Base-by-base conservation (phyloP, 78 protist species). In the Bodo saltans region DNA sequence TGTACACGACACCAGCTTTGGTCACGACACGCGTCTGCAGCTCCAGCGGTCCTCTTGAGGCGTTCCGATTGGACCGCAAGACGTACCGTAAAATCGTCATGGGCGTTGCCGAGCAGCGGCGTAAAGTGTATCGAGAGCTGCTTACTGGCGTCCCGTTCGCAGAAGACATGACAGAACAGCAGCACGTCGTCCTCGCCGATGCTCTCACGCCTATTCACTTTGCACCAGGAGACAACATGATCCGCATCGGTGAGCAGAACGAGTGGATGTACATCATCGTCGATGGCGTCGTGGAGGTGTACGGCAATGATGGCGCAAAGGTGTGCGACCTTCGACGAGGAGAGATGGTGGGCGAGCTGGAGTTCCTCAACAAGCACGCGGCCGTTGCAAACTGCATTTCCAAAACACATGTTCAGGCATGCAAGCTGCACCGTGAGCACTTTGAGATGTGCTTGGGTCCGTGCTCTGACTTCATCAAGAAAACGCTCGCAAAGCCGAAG, bases 301-400 rank as follows among this genome's bases (percentile, higher is more conserved):
- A n/a, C n/a, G n/a, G n/a, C n/a, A n/a, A n/a, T n/a, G 41, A 23
- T 3, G 39, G 3, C 12, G 41, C 42, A 8, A 33, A 23, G 29
- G 81, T 76, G 21, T 67, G 67, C 37, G 8, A 28, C 35, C 42
- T 76, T 12, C 1, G 17, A 3, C 1, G 11, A 26, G 81, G 81
- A 27, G 11, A 11, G 28, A 3, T 4, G 17, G 81, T 76, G 21
- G 81, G 81, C 12, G 81, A 76, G 81, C 69, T 76, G 25, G 81
- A 76, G 69, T 76, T 76, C 60, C 81, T 76, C 38, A 76, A 76
- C 81, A 4, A 76, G 4, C 81, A 76, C 69, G 38, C 53, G 12
- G 42, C 81, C 40, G 81, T 76, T 4, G 81, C 81, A 3, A 67
- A 76, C 35, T 47, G 38, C 8, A 28, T 4, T 1, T 47, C 81